Evolutionary conservation across 2,329 filamentous ascomycete genomes (phyloP).

Genomic region (Aurifilum marmelostoma): DNA sequence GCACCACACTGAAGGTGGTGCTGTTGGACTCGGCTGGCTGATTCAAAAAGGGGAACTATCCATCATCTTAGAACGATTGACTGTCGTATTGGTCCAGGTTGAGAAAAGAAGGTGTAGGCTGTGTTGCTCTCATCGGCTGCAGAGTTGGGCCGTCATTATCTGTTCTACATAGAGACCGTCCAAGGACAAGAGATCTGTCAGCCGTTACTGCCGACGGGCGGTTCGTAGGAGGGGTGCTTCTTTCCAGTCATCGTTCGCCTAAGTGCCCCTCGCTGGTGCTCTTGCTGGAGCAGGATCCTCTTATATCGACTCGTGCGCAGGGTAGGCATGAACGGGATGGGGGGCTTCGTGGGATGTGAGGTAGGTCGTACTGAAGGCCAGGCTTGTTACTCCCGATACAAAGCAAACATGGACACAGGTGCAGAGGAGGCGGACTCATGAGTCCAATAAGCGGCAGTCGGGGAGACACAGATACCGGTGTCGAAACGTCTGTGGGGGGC

Average conservation of each 20-base stretch:
- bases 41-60: neutral
- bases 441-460: neutral
- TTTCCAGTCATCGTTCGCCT: neutral
- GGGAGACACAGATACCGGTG: neutral
- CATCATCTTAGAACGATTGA: neutral
- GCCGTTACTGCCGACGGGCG: slow-evolving; percentile 3
- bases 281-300: neutral
- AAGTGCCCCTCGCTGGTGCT: neutral
- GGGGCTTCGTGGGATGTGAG: neutral
- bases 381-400: neutral
- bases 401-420: slow-evolving; percentile 7
- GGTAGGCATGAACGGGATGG: neutral
- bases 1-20: neutral
- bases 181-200: neutral
- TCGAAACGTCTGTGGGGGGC: too few species aligned
- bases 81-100: neutral
- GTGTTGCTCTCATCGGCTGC: neutral
- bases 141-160: neutral
- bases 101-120: neutral
- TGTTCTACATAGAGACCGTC: neutral
- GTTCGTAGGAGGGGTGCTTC: neutral
- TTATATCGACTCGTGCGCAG: neutral
- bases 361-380: neutral
- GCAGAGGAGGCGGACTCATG: neutral
- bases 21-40: neutral